Conservation (phyloP, 2,329 filamentous ascomycete genomes). For the Metarhizium humberi region DNA sequence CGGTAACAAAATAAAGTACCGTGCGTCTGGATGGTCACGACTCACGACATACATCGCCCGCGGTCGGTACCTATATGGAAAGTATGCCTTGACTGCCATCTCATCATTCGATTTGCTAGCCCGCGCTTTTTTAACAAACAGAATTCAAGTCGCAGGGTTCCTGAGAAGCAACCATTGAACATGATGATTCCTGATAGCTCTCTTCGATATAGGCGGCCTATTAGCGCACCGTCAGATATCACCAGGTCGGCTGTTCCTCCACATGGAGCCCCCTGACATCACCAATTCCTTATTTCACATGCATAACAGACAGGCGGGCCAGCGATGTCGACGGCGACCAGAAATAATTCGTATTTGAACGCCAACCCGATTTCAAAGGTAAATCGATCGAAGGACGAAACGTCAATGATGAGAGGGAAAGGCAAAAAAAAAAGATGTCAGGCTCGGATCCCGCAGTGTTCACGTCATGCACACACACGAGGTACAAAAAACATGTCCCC, state of each 20-base stretch:
- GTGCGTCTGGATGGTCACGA: no score
- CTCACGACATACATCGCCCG: no score
- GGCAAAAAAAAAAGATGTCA: neutral
- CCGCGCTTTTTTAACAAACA: neutral
- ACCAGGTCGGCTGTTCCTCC: neutral
- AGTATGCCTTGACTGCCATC: neutral
- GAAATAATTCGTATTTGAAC: neutral
- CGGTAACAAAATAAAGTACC: no score
- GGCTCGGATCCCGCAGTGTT: neutral
- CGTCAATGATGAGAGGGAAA: neutral
- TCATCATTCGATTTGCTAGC: neutral
- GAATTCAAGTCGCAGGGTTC: neutral
- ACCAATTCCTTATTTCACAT: neutral
- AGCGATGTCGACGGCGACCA: neutral
- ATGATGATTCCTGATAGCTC: neutral
- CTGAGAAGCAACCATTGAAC: neutral
- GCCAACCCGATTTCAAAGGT: neutral
- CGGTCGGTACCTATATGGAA: no score
- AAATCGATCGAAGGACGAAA: neutral
- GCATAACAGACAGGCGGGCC: neutral
- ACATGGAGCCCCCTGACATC: neutral
- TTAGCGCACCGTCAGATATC: neutral
- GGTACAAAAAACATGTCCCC: neutral
- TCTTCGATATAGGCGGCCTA: neutral
- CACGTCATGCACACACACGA: slow-evolving; percentile 2